Conservation (phyloP, 2,329 filamentous ascomycete genomes). For the Botrytis cinerea region DNA sequence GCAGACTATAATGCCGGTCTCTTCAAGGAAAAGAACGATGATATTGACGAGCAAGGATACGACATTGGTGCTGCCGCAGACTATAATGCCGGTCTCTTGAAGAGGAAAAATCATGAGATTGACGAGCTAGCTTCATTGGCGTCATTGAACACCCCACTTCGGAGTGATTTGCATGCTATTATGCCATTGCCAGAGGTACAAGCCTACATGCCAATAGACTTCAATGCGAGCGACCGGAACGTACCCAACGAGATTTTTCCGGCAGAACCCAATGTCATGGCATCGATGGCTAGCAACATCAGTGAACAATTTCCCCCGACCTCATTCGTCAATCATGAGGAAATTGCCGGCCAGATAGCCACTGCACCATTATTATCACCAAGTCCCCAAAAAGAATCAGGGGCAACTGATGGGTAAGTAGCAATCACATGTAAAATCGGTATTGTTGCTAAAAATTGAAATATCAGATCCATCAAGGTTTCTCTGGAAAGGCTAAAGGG, state of each 20-base stretch:
- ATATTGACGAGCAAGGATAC: neutral
- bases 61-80: neutral
- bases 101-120: too few relatives aligned
- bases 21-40: neutral
- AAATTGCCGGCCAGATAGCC: neutral
- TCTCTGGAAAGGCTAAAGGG: neutral
- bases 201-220: accelerated
- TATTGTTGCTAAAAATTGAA: neutral
- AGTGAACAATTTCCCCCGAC: neutral
- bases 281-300: neutral
- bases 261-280: neutral
- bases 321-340: neutral
- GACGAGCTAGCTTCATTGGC: neutral
- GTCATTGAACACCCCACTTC: neutral
- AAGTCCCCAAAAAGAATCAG: accelerated
- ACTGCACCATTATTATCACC: neutral
- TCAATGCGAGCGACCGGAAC: neutral
- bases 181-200: neutral
- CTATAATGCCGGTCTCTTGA: neutral
- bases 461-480: neutral
- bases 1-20: neutral
- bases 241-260: neutral
- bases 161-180: neutral
- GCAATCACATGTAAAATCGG: neutral
- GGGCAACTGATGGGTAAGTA: neutral